These are phyloP conservation scores for Ganoderma boninense DNA, from an alignment of 1,284 basidiomycete species.

Conservation along the genomic window DNA sequence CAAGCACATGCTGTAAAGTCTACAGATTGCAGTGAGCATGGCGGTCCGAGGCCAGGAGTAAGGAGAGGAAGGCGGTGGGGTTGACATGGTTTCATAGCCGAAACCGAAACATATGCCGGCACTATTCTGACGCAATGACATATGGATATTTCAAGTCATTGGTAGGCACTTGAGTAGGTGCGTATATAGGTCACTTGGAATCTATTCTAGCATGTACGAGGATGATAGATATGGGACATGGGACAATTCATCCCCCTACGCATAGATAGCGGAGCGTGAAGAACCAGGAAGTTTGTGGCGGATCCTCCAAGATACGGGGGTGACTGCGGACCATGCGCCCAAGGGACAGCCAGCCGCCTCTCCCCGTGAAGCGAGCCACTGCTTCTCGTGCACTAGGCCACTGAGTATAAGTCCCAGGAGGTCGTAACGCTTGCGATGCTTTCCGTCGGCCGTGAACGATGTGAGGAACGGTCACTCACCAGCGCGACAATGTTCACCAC, in stretches of 20 bases:
- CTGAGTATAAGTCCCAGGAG: neutral
- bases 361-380: neutral
- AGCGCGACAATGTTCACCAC: constrained; percentile 61
- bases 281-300: neutral
- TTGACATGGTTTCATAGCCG: neutral
- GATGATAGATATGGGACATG: no score
- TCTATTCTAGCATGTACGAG: no score
- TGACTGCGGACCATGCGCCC: neutral
- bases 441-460: neutral
- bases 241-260: neutral
- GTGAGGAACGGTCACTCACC: constrained; percentile 50
- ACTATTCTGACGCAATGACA: neutral
- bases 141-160: neutral
- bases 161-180: neutral
- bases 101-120: neutral
- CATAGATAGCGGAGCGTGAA: neutral
- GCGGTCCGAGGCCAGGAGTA: neutral
- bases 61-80: neutral
- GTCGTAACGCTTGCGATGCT: neutral
- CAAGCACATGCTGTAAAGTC: constrained; percentile 68
- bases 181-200: neutral
- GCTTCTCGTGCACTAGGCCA: neutral
- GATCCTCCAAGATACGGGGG: neutral
- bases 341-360: neutral
- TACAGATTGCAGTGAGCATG: constrained; percentile 37